Base-by-base conservation (phyloP, 169 alveolate genomes). In the Theileria sp. region DNA sequence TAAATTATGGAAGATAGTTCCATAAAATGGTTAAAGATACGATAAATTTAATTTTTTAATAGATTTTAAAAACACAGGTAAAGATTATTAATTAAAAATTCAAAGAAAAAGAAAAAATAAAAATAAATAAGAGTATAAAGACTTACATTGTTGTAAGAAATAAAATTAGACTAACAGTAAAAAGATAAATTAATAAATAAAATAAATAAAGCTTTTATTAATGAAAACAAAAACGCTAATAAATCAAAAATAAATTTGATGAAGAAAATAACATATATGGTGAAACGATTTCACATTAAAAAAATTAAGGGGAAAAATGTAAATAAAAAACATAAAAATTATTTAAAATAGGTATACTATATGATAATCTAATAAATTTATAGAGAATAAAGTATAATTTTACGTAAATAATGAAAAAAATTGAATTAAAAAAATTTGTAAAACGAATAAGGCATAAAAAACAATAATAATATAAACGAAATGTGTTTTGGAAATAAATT, bases 131-230 rank as follows among this genome's bases (percentile, higher is more conserved):
- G 56, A n/a, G 56, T 66, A 66, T n/a, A n/a, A 8, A n/a, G 30
- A 66, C 36, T 66, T 26, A 26, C 36, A 56, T 66, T 66, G 50
- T 66, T 44, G 50, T n/a, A 66, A 66, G 64, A 23, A n/a, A 54
- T 54, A 10, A 13, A 44, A 13, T 13, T 44, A 7, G 8, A 44
- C 12, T 44, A 3, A 44, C 12, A 44, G 8, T 10, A 44, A 44
- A 13, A 44, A 32, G 36, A 3, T 1, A 32, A 32, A 32, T 32
- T 32, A 54, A 54, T 54, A 54, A 21, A 58, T 58, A 58, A 25
- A 58, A 25, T 9, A 58, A 58, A 58, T 58, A 17, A 21, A 21
- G 3, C 15, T 58, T 6, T 19, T 26, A 34, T 32, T 15, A n/a
- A 67, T 6, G n/a, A 30, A 67, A 67, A n/a, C n/a, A 38, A 65